Base-by-base conservation (phyloP, 306 rosid genomes). In the Cucumis sativus region DNA sequence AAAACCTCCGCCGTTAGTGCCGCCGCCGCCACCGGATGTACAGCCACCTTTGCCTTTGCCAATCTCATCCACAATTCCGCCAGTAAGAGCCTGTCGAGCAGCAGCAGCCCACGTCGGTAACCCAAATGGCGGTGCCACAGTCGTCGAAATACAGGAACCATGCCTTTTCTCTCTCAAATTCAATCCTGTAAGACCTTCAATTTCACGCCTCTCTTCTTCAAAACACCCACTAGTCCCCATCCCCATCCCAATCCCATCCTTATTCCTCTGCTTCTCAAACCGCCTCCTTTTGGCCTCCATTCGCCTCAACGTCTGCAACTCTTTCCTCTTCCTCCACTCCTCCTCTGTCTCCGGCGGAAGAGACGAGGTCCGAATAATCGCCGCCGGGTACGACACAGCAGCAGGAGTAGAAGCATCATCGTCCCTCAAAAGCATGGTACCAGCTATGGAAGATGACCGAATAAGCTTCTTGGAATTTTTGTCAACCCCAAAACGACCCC, bases 311-410 rank as follows among this genome's bases (percentile, higher is more conserved):
- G 90, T 89, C 85, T 96, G 99, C 77, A 96, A 33, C 76, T 92
- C 97, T 89, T 96, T 96, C 89, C 98, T 71, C 92, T 93, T 89
- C 88, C 98, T 77, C 99, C 98, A 96, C 86, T 88, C 90, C 79
- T 89, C 98, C 87, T 92, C 93, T 1, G 96, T 86, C 96, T 92
- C 97, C 39, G 88, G 59, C n/a, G 99, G 99, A 16, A 96, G 92
- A 10, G 96, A 96, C 0, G 99, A 87, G 0, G 96, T 63, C 76
- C 99, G 86, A 62, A 82, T 78, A 21, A 95, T 85, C 2, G 78
- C 45, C 25, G 88, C 47, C 33, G 88, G 78, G 75, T 79, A 84
- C 16, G 79, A 28, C 4, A 66, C 82, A 15, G 88, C 71, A 17
- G 87, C 78, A 17, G 84, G 79, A 52, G 69, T 80, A 2, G 74